These are phyloP conservation scores for Lizonia empirigonia DNA, from an alignment of 2,329 filamentous ascomycete species.

Conservation along the genomic window DNA sequence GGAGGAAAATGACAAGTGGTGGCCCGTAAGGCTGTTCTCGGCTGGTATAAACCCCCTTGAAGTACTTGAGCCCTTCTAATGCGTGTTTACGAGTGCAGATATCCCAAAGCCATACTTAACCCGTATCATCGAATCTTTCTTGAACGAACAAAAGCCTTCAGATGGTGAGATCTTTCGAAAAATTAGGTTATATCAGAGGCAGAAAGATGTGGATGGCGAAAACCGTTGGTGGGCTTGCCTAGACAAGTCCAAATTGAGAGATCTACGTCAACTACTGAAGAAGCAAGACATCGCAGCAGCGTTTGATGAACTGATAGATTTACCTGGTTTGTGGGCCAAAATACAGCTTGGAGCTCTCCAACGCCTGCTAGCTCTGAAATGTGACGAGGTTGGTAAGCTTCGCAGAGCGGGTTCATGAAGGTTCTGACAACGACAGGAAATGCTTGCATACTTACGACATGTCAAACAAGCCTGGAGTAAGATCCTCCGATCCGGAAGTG, in stretches of 20 bases:
- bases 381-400: conserved; percentile 20
- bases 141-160: conserved; percentile 23
- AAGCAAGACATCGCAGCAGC: conserved; percentile 9
- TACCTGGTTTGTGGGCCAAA: conserved; percentile 26
- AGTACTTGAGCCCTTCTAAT: background rate
- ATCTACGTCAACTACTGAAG: conserved; percentile 25
- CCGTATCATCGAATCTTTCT: conserved; percentile 18
- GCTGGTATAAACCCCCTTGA: conserved; percentile 11
- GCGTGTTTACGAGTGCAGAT: too few relatives aligned
- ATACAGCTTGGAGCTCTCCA: conserved; percentile 28
- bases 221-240: conserved; percentile 25
- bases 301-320: conserved; percentile 27
- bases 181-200: conserved; percentile 22
- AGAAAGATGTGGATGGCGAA: conserved; percentile 15
- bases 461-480: conserved; percentile 10
- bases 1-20: conserved; percentile 31
- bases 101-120: conserved; percentile 11
- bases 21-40: conserved; percentile 24
- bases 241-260: conserved; percentile 26
- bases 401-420: background rate
- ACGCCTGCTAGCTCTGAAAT: conserved; percentile 27
- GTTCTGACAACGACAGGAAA: conserved; percentile 17
- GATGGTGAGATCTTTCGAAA: conserved; percentile 30
- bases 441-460: conserved; percentile 23
- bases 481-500: conserved; percentile 15